Conservation (phyloP, 2,329 filamentous ascomycete species). For the Pseudogymnoascus sp. region DNA sequence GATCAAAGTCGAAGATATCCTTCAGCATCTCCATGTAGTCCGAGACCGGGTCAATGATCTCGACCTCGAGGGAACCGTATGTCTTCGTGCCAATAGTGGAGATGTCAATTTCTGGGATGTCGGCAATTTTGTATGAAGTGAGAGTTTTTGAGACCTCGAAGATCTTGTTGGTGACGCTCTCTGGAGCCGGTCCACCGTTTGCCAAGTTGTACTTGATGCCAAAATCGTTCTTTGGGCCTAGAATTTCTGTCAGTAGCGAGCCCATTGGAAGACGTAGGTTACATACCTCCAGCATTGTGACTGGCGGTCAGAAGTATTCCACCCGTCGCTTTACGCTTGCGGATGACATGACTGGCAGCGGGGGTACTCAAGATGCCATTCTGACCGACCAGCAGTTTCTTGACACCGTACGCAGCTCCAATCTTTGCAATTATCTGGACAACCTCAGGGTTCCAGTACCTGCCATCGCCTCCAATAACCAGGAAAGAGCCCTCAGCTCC, state of each 20-base stretch:
- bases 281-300: constrained; percentile 88
- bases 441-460: constrained; percentile 95
- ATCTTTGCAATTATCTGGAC: constrained; percentile 97
- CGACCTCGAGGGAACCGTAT: constrained; percentile 83
- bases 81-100: constrained; percentile 72
- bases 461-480: constrained; percentile 94
- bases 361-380: constrained; percentile 95
- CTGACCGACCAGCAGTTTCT: constrained; percentile 96
- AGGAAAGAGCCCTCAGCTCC: constrained; percentile 75
- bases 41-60: constrained; percentile 85
- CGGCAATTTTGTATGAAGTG: constrained; percentile 83
- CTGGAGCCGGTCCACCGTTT: constrained; percentile 92
- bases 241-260: constrained; percentile 11
- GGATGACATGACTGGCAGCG: constrained; percentile 90
- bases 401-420: constrained; percentile 91
- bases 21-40: constrained; percentile 96
- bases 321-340: constrained; percentile 88
- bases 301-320: constrained; percentile 95
- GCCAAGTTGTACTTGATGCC: constrained; percentile 99
- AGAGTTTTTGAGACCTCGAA: constrained; percentile 85
- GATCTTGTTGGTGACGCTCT: constrained; percentile 97
- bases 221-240: constrained; percentile 89
- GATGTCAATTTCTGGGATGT: constrained; percentile 82
- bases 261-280: not conserved
- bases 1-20: constrained; percentile 94